These are phyloP conservation scores for Candolleomyces eurysporus DNA, from an alignment of 768 basidiomycete species.

Conservation along the genomic window DNA sequence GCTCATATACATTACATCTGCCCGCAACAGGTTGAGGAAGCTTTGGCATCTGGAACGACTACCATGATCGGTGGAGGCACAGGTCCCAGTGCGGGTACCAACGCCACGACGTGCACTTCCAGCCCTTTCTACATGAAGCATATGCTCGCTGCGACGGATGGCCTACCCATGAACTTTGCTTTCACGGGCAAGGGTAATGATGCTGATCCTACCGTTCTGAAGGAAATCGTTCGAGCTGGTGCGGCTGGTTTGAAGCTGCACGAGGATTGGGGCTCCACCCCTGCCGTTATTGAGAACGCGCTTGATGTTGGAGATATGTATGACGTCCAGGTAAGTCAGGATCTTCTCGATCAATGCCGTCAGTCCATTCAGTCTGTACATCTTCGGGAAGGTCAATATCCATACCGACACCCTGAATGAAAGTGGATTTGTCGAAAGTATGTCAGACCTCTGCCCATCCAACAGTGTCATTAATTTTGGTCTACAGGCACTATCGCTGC, in stretches of 20 bases:
- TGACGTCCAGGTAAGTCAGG: conserved; percentile 78
- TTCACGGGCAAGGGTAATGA: conserved; percentile 99
- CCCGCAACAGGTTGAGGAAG: conserved; percentile 88
- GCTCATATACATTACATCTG: conserved; percentile 95
- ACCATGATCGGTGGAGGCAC: conserved; percentile 97
- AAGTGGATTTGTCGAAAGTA: conserved; percentile 94
- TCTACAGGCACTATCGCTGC: conserved; percentile 78
- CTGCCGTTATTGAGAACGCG: conserved; percentile 72
- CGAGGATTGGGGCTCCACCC: conserved; percentile 96
- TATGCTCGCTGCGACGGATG: conserved; percentile 92
- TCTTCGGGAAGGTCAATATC: conserved; percentile 66
- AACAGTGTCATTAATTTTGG: background rate
- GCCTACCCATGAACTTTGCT: conserved; percentile 85
- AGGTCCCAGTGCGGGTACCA: conserved; percentile 86
- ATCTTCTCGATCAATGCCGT: background rate
- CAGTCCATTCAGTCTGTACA: background rate
- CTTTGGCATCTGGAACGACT: conserved; percentile 79
- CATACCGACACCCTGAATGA: conserved; percentile 98
- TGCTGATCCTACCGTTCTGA: conserved; percentile 66
- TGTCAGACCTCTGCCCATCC: background rate
- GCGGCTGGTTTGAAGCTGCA: conserved; percentile 92
- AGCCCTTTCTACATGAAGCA: conserved; percentile 85
- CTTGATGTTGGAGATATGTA: conserved; percentile 84
- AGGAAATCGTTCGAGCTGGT: conserved; percentile 81
- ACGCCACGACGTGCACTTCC: conserved; percentile 93